Evolutionary conservation across 305 asterid species (phyloP).

Genomic region (Ilex paraguariensis): DNA sequence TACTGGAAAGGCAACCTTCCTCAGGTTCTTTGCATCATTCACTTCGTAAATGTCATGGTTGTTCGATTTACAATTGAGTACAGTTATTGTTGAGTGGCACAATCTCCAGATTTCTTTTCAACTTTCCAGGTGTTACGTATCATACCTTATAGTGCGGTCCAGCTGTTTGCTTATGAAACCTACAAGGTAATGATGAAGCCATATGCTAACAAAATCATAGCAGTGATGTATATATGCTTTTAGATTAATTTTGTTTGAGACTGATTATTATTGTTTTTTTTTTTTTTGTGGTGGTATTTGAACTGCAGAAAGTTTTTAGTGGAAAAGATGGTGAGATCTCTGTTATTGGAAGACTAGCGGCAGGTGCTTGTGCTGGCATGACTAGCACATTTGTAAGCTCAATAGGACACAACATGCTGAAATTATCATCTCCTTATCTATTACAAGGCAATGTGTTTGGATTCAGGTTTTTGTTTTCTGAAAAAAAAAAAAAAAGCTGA

Average conservation of each 20-base stretch:
- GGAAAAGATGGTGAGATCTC: conserved; percentile 79
- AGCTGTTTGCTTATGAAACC: conserved; percentile 84
- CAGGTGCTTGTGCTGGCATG: conserved; percentile 99
- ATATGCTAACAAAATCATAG: conserved; percentile 14
- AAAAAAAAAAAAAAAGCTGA: too few relatives aligned
- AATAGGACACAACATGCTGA: conserved; percentile 3
- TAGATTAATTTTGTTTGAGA: not conserved
- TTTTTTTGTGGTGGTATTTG: not conserved
- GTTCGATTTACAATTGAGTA: too few relatives aligned
- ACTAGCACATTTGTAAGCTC: conserved; percentile 95
- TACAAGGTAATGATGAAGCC: conserved; percentile 63
- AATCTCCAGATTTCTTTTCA: not conserved
- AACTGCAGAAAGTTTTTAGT: conserved; percentile 54
- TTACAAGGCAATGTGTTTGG: not conserved
- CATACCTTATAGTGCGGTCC: conserved; percentile 88
- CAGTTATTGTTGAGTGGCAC: not conserved
- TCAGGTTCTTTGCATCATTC: conserved; percentile 42
- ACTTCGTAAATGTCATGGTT: not conserved
- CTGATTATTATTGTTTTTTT: not conserved
- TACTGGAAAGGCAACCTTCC: conserved; percentile 99
- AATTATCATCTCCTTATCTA: not conserved
- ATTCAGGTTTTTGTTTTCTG: too few relatives aligned
- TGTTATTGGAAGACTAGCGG: conserved; percentile 89
- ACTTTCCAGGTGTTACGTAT: conserved; percentile 68
- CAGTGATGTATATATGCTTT: conserved; percentile 21